Conservation (phyloP, 2,329 filamentous ascomycete genomes). For the Colletotrichum musicola region DNA sequence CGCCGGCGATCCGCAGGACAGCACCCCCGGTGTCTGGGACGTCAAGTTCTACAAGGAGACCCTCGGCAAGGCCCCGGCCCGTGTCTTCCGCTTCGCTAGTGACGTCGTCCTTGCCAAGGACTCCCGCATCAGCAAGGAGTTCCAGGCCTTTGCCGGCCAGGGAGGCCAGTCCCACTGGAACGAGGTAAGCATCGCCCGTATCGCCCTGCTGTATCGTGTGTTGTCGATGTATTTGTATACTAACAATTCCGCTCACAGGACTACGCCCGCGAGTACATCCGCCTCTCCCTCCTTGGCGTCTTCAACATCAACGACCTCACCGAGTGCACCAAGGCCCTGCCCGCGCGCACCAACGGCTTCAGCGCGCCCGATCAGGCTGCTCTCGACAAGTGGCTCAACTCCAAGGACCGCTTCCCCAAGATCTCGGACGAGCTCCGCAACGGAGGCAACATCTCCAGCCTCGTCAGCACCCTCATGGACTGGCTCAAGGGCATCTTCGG, state of each 20-base stretch:
- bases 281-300: slow-evolving; percentile 66
- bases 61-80: slow-evolving; percentile 47
- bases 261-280: slow-evolving; percentile 65
- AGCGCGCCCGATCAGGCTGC: slow-evolving; percentile 30
- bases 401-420: slow-evolving; percentile 53
- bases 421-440: slow-evolving; percentile 50
- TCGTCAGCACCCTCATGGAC: slow-evolving; percentile 17
- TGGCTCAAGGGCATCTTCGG: slow-evolving; percentile 31
- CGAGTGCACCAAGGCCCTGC: slow-evolving; percentile 67
- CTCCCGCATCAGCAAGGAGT: slow-evolving; percentile 51
- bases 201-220: background rate
- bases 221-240: background rate
- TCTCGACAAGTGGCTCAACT: slow-evolving; percentile 41
- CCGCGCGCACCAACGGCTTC: slow-evolving; percentile 45
- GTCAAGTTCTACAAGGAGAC: slow-evolving; percentile 62
- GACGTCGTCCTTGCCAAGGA: slow-evolving; percentile 56
- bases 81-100: slow-evolving; percentile 56
- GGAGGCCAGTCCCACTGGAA: slow-evolving; percentile 56
- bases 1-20: slow-evolving; percentile 62
- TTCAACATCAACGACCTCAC: slow-evolving; percentile 67
- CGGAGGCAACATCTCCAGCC: slow-evolving; percentile 21
- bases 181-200: slow-evolving; percentile 44
- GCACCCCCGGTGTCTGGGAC: slow-evolving; percentile 66
- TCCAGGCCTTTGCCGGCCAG: slow-evolving; percentile 51
- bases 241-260: slow-evolving; percentile 48